These are phyloP conservation scores for Leccinum boreale DNA, from an alignment of 768 basidiomycete species.

Conservation along the genomic window DNA sequence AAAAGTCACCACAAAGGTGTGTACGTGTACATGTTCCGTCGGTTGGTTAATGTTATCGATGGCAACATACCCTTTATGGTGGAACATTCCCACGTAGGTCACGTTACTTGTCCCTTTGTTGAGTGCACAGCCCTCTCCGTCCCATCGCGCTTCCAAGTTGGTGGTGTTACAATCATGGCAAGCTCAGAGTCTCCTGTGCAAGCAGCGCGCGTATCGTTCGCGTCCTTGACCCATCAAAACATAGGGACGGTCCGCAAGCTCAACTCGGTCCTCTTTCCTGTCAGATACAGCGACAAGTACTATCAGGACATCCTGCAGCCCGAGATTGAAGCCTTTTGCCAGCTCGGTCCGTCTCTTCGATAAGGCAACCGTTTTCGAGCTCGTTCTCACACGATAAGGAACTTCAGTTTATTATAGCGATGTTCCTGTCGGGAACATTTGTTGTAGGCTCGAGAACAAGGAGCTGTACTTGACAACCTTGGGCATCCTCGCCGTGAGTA, in stretches of 20 bases:
- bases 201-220: slow-evolving; percentile 56
- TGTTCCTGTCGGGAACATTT: slow-evolving; percentile 85
- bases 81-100: slow-evolving; percentile 24
- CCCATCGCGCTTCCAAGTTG: not conserved
- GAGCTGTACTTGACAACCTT: slow-evolving; percentile 82
- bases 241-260: slow-evolving; percentile 65
- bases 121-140: slow-evolving; percentile 14
- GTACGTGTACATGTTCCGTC: not conserved
- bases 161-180: slow-evolving; percentile 17
- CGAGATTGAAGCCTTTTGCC: slow-evolving; percentile 83
- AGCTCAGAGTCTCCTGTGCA: slow-evolving; percentile 17
- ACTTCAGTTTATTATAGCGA: slow-evolving; percentile 86
- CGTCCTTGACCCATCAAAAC: slow-evolving; percentile 77
- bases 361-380: slow-evolving; percentile 7
- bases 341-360: slow-evolving; percentile 63
- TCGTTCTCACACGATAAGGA: slow-evolving; percentile 25
- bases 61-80: slow-evolving; percentile 1
- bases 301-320: slow-evolving; percentile 75
- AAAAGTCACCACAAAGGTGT: slow-evolving; percentile 13
- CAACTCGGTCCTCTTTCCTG: slow-evolving; percentile 81
- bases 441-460: slow-evolving; percentile 76
- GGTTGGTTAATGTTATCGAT: not conserved
- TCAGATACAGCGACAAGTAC: slow-evolving; percentile 86
- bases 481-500: slow-evolving; percentile 81
- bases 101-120: slow-evolving; percentile 10